A percentile compares a stretch with the other conserved stretches of the same genome.
Conservation (phyloP, 495 filamentous ascomycete genomes). For the Extremus antarcticus region DNA sequence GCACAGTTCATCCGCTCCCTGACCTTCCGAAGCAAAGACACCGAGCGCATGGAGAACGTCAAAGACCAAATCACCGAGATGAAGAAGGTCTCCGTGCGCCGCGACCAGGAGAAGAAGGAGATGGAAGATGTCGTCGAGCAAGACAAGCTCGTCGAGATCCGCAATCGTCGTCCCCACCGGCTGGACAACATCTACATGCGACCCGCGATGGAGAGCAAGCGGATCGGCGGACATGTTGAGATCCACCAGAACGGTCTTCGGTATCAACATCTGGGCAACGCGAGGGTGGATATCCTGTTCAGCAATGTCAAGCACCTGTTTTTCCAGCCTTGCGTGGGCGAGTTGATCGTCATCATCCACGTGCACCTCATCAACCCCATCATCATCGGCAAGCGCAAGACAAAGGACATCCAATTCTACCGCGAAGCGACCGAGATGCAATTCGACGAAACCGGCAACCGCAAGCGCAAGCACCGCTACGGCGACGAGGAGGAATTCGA, state of each 20-base stretch:
- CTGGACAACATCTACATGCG: slow-evolving; percentile 89
- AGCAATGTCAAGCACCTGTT: slow-evolving; percentile 98
- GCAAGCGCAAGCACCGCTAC: slow-evolving; percentile 95
- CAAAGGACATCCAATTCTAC: slow-evolving; percentile 97
- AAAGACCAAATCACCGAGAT: slow-evolving; percentile 84
- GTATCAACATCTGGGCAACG: slow-evolving; percentile 74
- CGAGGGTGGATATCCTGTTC: slow-evolving; percentile 87
- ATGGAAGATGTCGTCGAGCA: slow-evolving; percentile 99
- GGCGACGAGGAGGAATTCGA: slow-evolving; percentile 99
- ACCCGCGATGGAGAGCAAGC: slow-evolving; percentile 88
- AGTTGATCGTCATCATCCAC: slow-evolving; percentile 96
- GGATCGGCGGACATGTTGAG: slow-evolving; percentile 86
- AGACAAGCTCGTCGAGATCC: slow-evolving; percentile 80
- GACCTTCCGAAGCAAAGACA: slow-evolving; percentile 84
- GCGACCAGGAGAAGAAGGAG: slow-evolving; percentile 97
- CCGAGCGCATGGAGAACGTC: slow-evolving; percentile 76
- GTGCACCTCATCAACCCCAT: slow-evolving; percentile 96
- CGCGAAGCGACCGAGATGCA: slow-evolving; percentile 96
- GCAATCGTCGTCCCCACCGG: slow-evolving; percentile 67
- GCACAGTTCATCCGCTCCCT: slow-evolving; percentile 93
- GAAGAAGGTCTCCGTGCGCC: slow-evolving; percentile 77
- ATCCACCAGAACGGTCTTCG: slow-evolving; percentile 98
- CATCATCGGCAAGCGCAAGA: slow-evolving; percentile 97
- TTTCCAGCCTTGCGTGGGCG: slow-evolving; percentile 93
- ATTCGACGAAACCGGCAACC: slow-evolving; percentile 97